These are phyloP conservation scores for Wickerhamomyces bisporus DNA, from an alignment of 805 yeast species.

Conservation along the genomic window DNA sequence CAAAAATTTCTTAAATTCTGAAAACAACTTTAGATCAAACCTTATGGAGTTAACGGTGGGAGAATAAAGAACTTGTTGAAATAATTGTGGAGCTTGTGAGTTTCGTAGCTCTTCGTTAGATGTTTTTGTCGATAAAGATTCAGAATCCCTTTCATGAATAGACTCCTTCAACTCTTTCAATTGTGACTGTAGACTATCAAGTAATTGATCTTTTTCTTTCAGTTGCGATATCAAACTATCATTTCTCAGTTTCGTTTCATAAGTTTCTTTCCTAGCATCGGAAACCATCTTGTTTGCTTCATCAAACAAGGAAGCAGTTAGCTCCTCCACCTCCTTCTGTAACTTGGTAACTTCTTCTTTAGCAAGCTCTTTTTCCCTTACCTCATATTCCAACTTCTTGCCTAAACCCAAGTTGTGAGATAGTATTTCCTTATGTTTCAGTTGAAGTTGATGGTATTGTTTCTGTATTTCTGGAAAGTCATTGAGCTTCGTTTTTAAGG, in stretches of 20 bases:
- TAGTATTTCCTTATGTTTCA: constrained; percentile 29
- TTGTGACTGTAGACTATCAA: constrained; percentile 63
- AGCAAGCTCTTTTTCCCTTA: constrained; percentile 40
- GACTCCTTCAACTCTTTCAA: constrained; percentile 58
- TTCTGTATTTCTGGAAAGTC: constrained; percentile 18
- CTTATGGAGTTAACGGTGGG: constrained; percentile 38
- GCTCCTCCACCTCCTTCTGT: constrained; percentile 72
- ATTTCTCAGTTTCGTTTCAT: constrained; percentile 55
- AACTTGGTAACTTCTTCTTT: constrained; percentile 56
- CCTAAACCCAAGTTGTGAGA: constrained; percentile 29
- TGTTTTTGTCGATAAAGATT: constrained; percentile 12
- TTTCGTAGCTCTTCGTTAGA: constrained; percentile 6
- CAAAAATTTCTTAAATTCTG: constrained; percentile 34
- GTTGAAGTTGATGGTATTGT: constrained; percentile 26
- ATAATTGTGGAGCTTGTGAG: constrained; percentile 11
- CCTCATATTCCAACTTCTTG: constrained; percentile 25
- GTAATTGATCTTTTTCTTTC: constrained; percentile 62
- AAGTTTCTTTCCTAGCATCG: constrained; percentile 64
- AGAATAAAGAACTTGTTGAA: constrained; percentile 31
- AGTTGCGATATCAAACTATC: constrained; percentile 47
- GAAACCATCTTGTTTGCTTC: constrained; percentile 86
- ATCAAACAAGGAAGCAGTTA: constrained; percentile 69
- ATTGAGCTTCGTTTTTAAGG: constrained; percentile 22
- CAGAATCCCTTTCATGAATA: constrained; percentile 44
- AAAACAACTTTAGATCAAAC: constrained; percentile 34